These are phyloP conservation scores for Melocanna baccifera DNA, from an alignment of 176 grass and related monocot genomes.

Conservation along the genomic window DNA sequence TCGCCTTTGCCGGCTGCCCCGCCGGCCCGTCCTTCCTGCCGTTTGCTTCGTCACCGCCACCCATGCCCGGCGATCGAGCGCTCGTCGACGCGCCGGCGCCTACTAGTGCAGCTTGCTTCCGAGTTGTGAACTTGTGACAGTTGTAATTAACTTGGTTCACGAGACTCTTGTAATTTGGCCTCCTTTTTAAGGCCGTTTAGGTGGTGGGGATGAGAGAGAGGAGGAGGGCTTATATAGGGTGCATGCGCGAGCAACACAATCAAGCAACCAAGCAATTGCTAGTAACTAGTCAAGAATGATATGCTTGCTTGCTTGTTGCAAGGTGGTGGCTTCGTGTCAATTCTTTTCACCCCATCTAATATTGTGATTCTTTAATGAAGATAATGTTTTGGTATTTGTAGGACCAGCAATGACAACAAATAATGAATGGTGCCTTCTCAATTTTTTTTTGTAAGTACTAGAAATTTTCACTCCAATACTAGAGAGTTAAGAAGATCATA, in stretches of 20 bases:
- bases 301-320: neutral
- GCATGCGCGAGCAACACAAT: neutral
- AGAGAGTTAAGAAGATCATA: too few species aligned
- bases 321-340: neutral
- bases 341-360: neutral
- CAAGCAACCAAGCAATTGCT: neutral
- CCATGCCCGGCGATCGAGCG: constrained; percentile 17
- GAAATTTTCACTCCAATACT: too few species aligned
- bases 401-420: too few species aligned
- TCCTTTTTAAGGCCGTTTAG: constrained; percentile 22
- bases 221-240: constrained; percentile 1
- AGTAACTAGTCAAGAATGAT: neutral
- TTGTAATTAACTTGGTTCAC: neutral
- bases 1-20: neutral
- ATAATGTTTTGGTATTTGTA: neutral
- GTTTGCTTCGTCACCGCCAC: neutral
- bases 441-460: too few species aligned
- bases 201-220: neutral
- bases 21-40: neutral
- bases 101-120: neutral
- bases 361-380: neutral
- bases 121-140: neutral
- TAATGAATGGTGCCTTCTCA: too few species aligned
- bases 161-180: neutral
- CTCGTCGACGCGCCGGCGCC: neutral